These are phyloP conservation scores for Fusarium coicis DNA, from an alignment of 2,329 filamentous ascomycete genomes.

Conservation along the genomic window DNA sequence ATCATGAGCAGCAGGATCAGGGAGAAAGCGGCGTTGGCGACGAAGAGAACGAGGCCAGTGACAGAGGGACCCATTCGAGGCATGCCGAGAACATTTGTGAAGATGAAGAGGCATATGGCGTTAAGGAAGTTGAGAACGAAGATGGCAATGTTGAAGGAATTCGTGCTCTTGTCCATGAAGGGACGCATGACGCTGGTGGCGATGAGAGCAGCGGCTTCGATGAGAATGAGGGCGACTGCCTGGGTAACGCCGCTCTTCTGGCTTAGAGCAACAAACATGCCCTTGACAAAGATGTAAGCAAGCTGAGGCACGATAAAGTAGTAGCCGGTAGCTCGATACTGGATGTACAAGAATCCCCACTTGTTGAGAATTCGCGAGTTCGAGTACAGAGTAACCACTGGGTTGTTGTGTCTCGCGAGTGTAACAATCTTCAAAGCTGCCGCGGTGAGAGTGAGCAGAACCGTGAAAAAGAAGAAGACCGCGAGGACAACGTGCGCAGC, in stretches of 20 bases:
- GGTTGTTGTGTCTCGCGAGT: constrained; percentile 94
- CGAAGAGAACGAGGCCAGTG: constrained; percentile 88
- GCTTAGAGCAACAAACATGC: constrained; percentile 85
- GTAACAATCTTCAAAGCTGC: constrained; percentile 90
- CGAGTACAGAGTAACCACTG: constrained; percentile 94
- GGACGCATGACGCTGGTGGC: constrained; percentile 82
- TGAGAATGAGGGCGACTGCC: constrained; percentile 82
- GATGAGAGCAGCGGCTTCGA: constrained; percentile 83
- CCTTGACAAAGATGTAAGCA: constrained; percentile 82
- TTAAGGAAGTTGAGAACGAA: constrained; percentile 90
- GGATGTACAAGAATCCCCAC: constrained; percentile 97
- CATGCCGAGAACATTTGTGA: constrained; percentile 85
- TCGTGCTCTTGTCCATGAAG: constrained; percentile 99
- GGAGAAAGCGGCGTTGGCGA: constrained; percentile 86
- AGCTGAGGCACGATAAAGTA: constrained; percentile 90
- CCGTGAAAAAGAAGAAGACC: constrained; percentile 86
- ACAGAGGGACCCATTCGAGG: constrained; percentile 85
- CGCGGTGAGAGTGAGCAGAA: constrained; percentile 81
- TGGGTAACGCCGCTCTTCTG: constrained; percentile 80
- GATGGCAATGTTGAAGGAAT: constrained; percentile 94
- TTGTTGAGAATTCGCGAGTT: constrained; percentile 92
- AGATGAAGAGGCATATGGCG: constrained; percentile 87
- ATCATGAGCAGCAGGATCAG: constrained; percentile 85
- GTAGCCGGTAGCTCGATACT: constrained; percentile 94
- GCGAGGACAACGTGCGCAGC: constrained; percentile 85